Evolutionary conservation across 768 basidiomycete genomes (phyloP), one percentile per base, ranked within the genome.

Genomic region (Porpolomopsis calyptriformis): DNA sequence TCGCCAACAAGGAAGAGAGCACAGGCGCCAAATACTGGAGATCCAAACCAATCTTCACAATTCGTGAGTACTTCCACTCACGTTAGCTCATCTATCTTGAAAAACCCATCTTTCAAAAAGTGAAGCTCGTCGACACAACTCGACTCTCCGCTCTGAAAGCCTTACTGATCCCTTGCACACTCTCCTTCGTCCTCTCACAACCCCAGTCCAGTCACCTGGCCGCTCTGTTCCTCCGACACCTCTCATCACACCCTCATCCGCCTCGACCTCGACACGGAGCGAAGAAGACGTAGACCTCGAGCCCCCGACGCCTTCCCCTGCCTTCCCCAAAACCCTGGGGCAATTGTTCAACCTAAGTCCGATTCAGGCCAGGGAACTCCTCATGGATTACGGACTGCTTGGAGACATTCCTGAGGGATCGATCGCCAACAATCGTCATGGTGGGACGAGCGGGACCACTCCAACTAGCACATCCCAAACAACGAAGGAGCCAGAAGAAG

Each of bases 181-280:
- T 14, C 69, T 78, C 3, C 60, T 78, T 12, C 70, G 74, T 0
- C 75, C 76, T 1, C 59, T 72, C 16, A 69, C 70, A 1, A 71
- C 68, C 14, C 68, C 69, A 35, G 64, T 70, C 40, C 71, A 73
- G 52, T 73, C 72, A 4, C 73, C 72, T 2, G 51, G 60, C 29
- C 58, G 58, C 23, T 37, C 33, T 24, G 35, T 63, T 7, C 52
- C 37, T 38, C 50, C 47, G 46, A 58, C 49, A 47, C 53, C 45
- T 31, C 54, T 52, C 34, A 58, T 16, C 40, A 18, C 25, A 14
- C 26, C 47, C 14, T n/a, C 42, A 2, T 46, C 54, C 5, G 48
- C 49, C 8, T 19, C 47, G 24, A 52, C 53, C 4, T 40, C 53
- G 8, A 23, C 44, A 12, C n/a, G 18, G 14, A 22, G 19, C 12